A percentile compares a stretch with the other conserved stretches of the same genome.
phyloP scores from a whole-genome alignment of 2,329 filamentous ascomycete genomes.

The Phialemoniopsis sp. region DNA sequence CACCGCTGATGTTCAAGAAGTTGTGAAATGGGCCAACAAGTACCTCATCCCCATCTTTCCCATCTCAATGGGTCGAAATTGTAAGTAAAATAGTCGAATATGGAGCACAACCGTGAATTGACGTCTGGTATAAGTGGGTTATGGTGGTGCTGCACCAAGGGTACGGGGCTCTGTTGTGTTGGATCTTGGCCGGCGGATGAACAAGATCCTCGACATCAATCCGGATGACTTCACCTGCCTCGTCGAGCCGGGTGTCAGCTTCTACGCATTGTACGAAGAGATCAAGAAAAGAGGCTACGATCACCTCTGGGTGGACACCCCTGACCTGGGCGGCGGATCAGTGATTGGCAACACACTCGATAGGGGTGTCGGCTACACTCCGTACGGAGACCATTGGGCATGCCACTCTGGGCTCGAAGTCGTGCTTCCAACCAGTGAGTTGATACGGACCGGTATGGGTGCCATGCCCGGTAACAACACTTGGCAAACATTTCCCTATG shows the following conservation, averaged over 20 bases:
- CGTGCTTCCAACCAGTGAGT: constrained; percentile 33
- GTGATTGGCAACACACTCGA: constrained; percentile 42
- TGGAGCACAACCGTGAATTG: neutral
- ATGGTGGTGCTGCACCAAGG: constrained; percentile 36
- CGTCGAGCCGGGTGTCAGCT: constrained; percentile 37
- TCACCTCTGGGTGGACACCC: constrained; percentile 36
- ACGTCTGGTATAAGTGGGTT: constrained; percentile 21
- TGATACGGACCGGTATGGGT: constrained; percentile 36
- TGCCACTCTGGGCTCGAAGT: constrained; percentile 37
- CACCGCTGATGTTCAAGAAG: constrained; percentile 23
- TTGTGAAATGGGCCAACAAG: constrained; percentile 27
- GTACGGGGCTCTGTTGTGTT: constrained; percentile 36
- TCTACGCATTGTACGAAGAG: constrained; percentile 29
- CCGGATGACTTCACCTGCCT: constrained; percentile 31
- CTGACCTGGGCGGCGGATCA: constrained; percentile 36
- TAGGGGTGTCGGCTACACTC: constrained; percentile 40
- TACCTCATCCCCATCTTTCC: constrained; percentile 28
- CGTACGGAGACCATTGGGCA: constrained; percentile 37
- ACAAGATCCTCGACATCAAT: constrained; percentile 30
- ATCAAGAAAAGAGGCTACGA: constrained; percentile 27
- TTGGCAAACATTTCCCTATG: constrained; percentile 36
- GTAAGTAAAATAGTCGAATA: no score
- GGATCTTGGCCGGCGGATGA: constrained; percentile 36
- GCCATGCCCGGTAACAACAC: constrained; percentile 29
- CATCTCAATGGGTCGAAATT: constrained; percentile 31